These are phyloP conservation scores for Leccinum fibrillosum DNA, from an alignment of 768 basidiomycete genomes.

Conservation along the genomic window DNA sequence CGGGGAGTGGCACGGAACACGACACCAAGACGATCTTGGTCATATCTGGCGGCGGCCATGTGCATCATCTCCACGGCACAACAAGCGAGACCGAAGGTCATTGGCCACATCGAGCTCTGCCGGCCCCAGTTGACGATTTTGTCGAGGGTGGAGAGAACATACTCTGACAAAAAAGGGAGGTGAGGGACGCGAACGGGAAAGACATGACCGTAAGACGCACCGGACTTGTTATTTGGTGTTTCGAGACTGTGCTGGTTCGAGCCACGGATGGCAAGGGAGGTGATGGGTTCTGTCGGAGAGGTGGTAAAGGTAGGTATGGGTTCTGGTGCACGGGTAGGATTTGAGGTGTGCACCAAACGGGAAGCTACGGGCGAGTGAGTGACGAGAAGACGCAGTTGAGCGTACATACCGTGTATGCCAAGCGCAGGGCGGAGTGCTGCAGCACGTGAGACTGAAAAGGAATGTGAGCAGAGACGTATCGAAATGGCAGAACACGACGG, in stretches of 20 bases:
- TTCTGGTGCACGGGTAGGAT: constrained; percentile 39
- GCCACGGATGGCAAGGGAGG: constrained; percentile 68
- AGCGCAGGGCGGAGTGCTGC: constrained; percentile 44
- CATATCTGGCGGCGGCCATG: constrained; percentile 98
- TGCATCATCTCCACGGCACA: constrained; percentile 99
- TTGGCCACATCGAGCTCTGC: constrained; percentile 99
- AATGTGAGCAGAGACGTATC: constrained; percentile 25
- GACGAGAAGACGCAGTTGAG: constrained; percentile 2
- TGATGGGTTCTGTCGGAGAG: constrained; percentile 53
- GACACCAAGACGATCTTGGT: constrained; percentile 95
- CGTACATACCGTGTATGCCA: constrained; percentile 39
- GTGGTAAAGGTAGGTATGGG: constrained; percentile 42
- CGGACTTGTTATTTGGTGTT: constrained; percentile 86
- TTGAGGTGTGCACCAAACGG: constrained; percentile 58
- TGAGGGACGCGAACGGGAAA: constrained; percentile 1
- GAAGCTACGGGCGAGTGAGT: constrained; percentile 33
- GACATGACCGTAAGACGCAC: constrained; percentile 38
- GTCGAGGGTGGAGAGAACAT: constrained; percentile 93
- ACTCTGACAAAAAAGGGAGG: constrained; percentile 52
- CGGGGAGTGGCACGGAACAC: constrained; percentile 99
- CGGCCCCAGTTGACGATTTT: constrained; percentile 97
- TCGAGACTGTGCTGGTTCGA: constrained; percentile 86
- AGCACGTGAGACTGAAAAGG: constrained; percentile 29
- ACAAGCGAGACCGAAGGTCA: constrained; percentile 98
- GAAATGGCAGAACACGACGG: constrained; percentile 25